Evolutionary conservation across 768 basidiomycete genomes (phyloP).

Genomic region (Auricularia sp.): DNA sequence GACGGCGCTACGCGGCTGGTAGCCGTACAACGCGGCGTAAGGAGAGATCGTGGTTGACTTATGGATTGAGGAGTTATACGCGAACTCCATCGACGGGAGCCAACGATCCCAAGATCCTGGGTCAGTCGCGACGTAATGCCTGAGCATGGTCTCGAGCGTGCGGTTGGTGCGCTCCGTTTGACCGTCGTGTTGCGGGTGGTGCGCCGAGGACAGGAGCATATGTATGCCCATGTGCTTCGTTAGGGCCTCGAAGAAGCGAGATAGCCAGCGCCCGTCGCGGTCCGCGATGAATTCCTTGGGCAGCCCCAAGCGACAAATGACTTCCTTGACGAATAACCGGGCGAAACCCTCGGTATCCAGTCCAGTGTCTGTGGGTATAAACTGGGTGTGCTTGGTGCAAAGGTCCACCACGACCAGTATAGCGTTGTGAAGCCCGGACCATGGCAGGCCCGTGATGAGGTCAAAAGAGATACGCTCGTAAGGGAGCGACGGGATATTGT

Average conservation of each 20-base stretch:
- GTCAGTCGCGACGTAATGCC: slow-evolving; percentile 12
- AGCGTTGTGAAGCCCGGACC: too few species aligned
- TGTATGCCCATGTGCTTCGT: background rate
- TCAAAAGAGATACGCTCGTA: too few species aligned
- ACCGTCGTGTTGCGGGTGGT: slow-evolving; percentile 35
- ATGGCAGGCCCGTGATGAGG: too few species aligned
- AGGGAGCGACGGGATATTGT: too few species aligned
- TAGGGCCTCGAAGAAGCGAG: background rate
- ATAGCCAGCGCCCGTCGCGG: background rate
- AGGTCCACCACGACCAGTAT: too few species aligned
- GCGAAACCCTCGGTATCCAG: slow-evolving; percentile 5
- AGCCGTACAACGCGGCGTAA: slow-evolving; percentile 27
- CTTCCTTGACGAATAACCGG: slow-evolving; percentile 4
- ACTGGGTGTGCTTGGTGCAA: too few species aligned
- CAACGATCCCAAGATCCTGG: slow-evolving; percentile 34
- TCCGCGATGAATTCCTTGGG: background rate
- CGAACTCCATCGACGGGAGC: slow-evolving; percentile 31
- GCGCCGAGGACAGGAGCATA: slow-evolving; percentile 12
- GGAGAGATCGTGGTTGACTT: slow-evolving; percentile 25
- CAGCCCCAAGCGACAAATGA: background rate
- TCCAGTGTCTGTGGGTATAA: too few species aligned
- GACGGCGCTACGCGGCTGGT: slow-evolving; percentile 13
- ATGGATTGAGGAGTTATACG: slow-evolving; percentile 28
- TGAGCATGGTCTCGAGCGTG: slow-evolving; percentile 7
- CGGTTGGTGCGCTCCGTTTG: slow-evolving; percentile 28